phyloP scores from a whole-genome alignment of 371 early-diverging fungal species.

The Mortierella sp. region DNA sequence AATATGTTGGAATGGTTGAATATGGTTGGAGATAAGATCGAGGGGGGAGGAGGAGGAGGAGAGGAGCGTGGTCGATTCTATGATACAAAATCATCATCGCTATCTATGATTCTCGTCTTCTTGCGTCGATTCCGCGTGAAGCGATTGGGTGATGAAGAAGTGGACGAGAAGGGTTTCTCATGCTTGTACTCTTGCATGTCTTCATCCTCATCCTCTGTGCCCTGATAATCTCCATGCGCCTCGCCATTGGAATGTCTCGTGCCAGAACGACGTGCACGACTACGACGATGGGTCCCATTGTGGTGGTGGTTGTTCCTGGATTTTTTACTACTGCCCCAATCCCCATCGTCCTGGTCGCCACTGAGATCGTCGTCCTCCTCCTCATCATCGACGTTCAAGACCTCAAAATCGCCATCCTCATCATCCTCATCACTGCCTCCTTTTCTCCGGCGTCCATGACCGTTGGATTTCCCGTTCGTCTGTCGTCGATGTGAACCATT shows the following conservation, averaged over 20 bases:
- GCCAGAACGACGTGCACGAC: neutral
- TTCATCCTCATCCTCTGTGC: conserved; percentile 30
- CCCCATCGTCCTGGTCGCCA: conserved; percentile 26
- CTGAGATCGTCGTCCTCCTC: conserved; percentile 55
- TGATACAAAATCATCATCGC: conserved; percentile 46
- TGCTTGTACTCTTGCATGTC: conserved; percentile 37
- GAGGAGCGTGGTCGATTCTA: neutral
- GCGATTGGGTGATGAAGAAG: conserved; percentile 12
- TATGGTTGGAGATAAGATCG: too few species aligned
- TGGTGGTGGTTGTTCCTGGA: neutral
- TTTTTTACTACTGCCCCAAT: neutral
- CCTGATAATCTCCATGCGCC: conserved; percentile 10
- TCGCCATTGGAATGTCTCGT: conserved; percentile 7
- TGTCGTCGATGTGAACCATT: conserved; percentile 25
- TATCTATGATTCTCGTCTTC: conserved; percentile 37
- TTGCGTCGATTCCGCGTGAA: conserved; percentile 32
- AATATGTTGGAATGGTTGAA: too few species aligned
- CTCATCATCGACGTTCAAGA: conserved; percentile 32
- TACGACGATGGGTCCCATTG: neutral
- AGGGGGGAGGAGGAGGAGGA: too few species aligned
- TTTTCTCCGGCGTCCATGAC: conserved; percentile 17
- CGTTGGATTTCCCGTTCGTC: conserved; percentile 5
- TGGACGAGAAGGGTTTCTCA: neutral
- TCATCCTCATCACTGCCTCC: conserved; percentile 6
- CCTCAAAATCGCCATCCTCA: conserved; percentile 28